Evolutionary conservation across 2,329 filamentous ascomycete genomes (phyloP), one percentile per base, ranked within the genome.

Genomic region (Neonectria neomacrospora): DNA sequence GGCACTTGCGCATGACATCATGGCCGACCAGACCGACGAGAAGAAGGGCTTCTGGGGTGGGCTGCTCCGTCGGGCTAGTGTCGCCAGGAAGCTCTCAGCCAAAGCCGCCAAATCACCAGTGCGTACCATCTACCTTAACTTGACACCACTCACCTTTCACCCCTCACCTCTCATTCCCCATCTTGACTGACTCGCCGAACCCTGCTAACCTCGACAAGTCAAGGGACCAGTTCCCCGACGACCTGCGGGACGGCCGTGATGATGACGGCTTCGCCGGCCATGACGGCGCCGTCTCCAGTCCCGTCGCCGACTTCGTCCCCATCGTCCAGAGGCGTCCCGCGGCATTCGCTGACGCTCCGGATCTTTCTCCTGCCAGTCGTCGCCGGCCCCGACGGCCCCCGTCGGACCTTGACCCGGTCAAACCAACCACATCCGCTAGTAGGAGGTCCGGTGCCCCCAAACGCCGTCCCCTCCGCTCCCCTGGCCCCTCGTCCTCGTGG

Each of bases 401-500:
- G 58, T 76, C 63, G 58, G 73, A 69, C 64, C 74, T 64, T 58
- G 71, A 70, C 28, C 58, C 62, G 8, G 65, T 55, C 54, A 67
- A 61, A 45, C 63, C 71, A 6, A 50, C 67, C 1, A 44, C 44
- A 34, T 64, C 63, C 39, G 47, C 22, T 11, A 28, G 60, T 18
- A 70, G 67, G 23, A 73, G 61, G 45, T 37, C 69, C 28, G 58
- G 60, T 11, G 60, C 57, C 34, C 45, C 51, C 53, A 70, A 72
- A 22, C 68, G 69, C 16, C 71, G 68, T 28, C 20, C 55, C 12
- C 53, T 59, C 47, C 69, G 72, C 23, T 48, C 66, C 16, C 54
- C 63, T 9, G 67, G 67, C 7, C 80, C 82, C 5, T 74, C 86
- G 61, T 83, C 81, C 2, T 78, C 82, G 70, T 90, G 88, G 88